phyloP scores from a whole-genome alignment of 768 basidiomycete genomes.

The Rhizopogon vinicolor region DNA sequence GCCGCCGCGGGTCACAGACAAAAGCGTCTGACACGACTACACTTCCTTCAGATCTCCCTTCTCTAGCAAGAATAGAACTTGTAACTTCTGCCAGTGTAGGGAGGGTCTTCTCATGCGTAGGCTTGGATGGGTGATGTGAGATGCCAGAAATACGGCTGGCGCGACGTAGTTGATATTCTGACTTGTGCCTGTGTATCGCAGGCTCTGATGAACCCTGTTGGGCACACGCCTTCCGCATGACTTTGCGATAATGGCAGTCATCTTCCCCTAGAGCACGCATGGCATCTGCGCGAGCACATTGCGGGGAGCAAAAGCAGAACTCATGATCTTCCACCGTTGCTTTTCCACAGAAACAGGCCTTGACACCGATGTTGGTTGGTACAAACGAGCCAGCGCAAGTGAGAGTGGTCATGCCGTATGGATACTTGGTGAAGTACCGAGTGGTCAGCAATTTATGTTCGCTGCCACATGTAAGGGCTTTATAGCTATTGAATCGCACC shows the following conservation, averaged over 20 bases:
- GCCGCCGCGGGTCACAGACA: neutral
- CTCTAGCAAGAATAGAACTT: constrained; percentile 2
- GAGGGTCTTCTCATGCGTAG: neutral
- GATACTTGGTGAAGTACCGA: neutral
- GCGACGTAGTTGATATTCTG: constrained; percentile 3
- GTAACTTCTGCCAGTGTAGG: constrained; percentile 19
- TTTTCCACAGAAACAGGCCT: constrained; percentile 22
- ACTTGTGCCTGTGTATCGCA: constrained; percentile 9
- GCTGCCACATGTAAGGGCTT: too few species aligned
- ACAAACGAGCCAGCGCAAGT: constrained; percentile 7
- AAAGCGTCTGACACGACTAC: neutral
- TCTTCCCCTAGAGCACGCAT: constrained; percentile 18
- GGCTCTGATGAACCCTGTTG: constrained; percentile 1
- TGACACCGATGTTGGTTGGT: constrained; percentile 4
- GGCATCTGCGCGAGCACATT: constrained; percentile 23
- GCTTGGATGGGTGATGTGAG: neutral
- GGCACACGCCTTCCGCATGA: constrained; percentile 12
- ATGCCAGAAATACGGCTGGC: neutral
- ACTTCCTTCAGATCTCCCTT: constrained; percentile 3
- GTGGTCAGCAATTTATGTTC: too few species aligned
- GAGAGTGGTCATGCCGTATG: neutral
- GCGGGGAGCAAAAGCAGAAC: constrained; percentile 22
- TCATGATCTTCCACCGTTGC: constrained; percentile 20
- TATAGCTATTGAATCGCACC: too few species aligned
- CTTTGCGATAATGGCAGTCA: constrained; percentile 21